phyloP scores from a whole-genome alignment of 2,329 filamentous ascomycete species.

The Colletotrichum gigasporum region DNA sequence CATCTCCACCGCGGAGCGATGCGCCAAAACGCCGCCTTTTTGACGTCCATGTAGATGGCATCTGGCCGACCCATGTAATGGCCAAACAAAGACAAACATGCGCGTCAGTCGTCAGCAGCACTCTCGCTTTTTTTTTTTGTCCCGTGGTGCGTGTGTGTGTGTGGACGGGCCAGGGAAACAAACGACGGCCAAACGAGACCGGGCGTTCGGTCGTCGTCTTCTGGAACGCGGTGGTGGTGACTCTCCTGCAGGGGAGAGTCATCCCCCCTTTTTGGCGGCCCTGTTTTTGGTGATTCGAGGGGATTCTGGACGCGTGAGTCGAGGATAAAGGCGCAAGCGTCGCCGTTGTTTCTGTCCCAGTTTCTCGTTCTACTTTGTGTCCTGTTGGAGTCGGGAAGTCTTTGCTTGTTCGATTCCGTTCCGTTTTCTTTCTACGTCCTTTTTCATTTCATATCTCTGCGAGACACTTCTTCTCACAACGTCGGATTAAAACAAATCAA shows the following conservation, averaged over 20 bases:
- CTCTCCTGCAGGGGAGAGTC: too few relatives aligned
- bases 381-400: background rate
- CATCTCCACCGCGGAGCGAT: background rate
- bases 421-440: background rate
- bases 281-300: too few relatives aligned
- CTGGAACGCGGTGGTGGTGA: too few relatives aligned
- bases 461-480: background rate
- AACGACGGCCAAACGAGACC: too few relatives aligned
- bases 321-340: background rate
- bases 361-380: background rate
- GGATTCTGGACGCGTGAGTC: too few relatives aligned
- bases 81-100: slow-evolving; percentile 2
- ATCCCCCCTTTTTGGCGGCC: too few relatives aligned
- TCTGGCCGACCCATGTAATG: slow-evolving; percentile 5
- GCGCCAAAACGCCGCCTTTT: background rate
- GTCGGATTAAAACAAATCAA: background rate
- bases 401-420: background rate
- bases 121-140: too few relatives aligned
- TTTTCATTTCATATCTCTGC: background rate
- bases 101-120: background rate
- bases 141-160: too few relatives aligned
- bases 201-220: too few relatives aligned
- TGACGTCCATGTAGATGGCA: background rate
- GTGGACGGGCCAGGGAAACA: too few relatives aligned
- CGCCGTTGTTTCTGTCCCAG: background rate